Base-by-base conservation (phyloP, 805 yeast species). In the Wickerhamomyces canadensis region DNA sequence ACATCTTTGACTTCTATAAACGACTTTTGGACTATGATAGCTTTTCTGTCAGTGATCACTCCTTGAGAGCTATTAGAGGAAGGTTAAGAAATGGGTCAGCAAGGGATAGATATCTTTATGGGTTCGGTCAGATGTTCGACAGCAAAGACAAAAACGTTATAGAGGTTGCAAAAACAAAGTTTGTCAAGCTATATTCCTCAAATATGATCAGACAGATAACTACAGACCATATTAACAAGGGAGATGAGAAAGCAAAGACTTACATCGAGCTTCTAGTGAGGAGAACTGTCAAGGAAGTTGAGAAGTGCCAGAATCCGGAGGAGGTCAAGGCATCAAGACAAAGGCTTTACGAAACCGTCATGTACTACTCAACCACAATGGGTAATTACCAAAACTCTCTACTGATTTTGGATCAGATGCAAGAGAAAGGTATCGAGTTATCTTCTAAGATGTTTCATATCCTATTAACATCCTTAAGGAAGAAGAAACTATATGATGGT, bases 401-500 rank as follows among this genome's bases (percentile, higher is more conserved):
- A 9, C 21, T 22, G 2, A 34, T 51, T 6, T 22, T 52, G 19
- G 31, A 40, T 2, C 40, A 40, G 12, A 45, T 52, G 48, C 26
- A 31, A 8, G 33, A 21, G 17, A 43, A 40, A 13, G 31, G 32
- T 3, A 23, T 47, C n/a, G 35, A 37, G 11, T 12, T 49, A 3
- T 36, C 52, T 1, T 40, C 45, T 18, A 43, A 36, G n/a, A 22
- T 49, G 8, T 43, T 36, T 31, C 45, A 41, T n/a, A 36, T 43
- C 5, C 19, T 52, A 12, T 21, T 51, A 10, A 22, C 42, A 3
- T 37, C 54, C 0, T 25, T 52, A 18, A 39, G 57, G 26, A 38
- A 40, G 22, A 45, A 43, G 35, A 47, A 44, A 21, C 41, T 46
- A 17, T 41, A 40, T 21, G 45, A 48, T 23, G 50, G 45, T 6